Evolutionary conservation across 352 stramenopile genomes (phyloP).

Genomic region (Phytopythium vexans): DNA sequence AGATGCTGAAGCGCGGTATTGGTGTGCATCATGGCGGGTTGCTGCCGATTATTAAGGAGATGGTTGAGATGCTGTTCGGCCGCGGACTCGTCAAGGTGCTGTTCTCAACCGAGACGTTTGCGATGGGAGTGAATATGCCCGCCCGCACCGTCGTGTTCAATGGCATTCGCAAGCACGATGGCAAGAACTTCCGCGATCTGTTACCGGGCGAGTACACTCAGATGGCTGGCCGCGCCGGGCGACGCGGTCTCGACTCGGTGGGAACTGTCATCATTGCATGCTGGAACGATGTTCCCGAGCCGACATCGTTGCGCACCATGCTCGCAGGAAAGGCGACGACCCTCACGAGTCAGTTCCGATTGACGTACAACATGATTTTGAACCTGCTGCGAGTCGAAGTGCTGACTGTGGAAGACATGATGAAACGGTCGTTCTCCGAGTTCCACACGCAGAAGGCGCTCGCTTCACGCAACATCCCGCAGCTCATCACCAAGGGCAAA

Average conservation of each 20-base stretch:
- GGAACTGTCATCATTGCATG: slow-evolving; percentile 98
- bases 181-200: slow-evolving; percentile 89
- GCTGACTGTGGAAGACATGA: slow-evolving; percentile 93
- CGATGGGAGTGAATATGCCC: slow-evolving; percentile 99
- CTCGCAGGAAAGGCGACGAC: slow-evolving; percentile 94
- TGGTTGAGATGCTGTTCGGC: slow-evolving; percentile 99
- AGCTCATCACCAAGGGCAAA: slow-evolving; percentile 66
- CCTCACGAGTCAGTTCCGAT: slow-evolving; percentile 95
- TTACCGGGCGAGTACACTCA: slow-evolving; percentile 90
- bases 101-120: slow-evolving; percentile 99
- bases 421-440: slow-evolving; percentile 96
- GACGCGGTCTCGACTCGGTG: slow-evolving; percentile 95
- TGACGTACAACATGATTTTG: slow-evolving; percentile 99
- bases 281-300: slow-evolving; percentile 97
- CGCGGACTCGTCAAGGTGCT: slow-evolving; percentile 96
- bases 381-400: slow-evolving; percentile 93
- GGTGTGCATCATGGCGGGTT: slow-evolving; percentile 96
- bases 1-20: slow-evolving; percentile 95
- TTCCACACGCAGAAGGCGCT: slow-evolving; percentile 92
- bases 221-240: slow-evolving; percentile 97
- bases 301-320: slow-evolving; percentile 91
- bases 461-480: slow-evolving; percentile 71
- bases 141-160: slow-evolving; percentile 97
- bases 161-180: slow-evolving; percentile 97
- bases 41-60: slow-evolving; percentile 99